These are phyloP conservation scores for Udeniomyces megalosporus DNA, from an alignment of 768 basidiomycete species.

Conservation along the genomic window DNA sequence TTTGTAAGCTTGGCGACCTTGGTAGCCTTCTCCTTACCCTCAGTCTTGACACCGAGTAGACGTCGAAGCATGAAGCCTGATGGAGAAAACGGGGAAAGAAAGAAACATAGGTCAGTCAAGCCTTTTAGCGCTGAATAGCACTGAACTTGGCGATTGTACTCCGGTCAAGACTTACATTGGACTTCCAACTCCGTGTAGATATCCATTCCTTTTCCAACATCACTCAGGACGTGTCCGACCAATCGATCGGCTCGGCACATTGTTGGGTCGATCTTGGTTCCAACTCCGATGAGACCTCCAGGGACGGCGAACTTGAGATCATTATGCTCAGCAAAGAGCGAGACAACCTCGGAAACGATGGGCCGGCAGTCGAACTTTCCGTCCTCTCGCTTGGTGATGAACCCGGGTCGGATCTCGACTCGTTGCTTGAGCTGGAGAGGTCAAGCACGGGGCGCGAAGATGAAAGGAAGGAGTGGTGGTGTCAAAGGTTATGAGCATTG, in stretches of 20 bases:
- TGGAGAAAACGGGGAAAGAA: background rate
- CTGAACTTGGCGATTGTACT: background rate
- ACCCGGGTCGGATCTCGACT: constrained; percentile 91
- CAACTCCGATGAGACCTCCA: constrained; percentile 94
- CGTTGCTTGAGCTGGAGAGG: constrained; percentile 51
- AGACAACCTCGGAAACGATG: constrained; percentile 78
- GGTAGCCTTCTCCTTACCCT: constrained; percentile 89
- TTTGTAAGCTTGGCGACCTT: constrained; percentile 35
- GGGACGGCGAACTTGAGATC: constrained; percentile 88
- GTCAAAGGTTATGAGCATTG: no score
- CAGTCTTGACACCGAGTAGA: constrained; percentile 91
- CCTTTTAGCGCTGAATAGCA: background rate
- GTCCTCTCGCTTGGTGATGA: constrained; percentile 83
- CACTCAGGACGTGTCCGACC: constrained; percentile 89
- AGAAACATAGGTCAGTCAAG: background rate
- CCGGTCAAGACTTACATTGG: constrained; percentile 24
- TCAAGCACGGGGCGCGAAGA: no score
- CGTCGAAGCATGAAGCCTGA: constrained; percentile 84
- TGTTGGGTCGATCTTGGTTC: constrained; percentile 89
- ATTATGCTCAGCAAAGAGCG: constrained; percentile 88
- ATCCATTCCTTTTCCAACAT: constrained; percentile 81
- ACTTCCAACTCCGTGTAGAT: constrained; percentile 53
- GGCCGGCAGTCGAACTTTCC: constrained; percentile 85
- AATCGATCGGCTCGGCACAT: constrained; percentile 91
- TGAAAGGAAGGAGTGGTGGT: background rate